Conservation (phyloP, 352 stramenopile genomes). For the Aphanomyces stellatus region DNA sequence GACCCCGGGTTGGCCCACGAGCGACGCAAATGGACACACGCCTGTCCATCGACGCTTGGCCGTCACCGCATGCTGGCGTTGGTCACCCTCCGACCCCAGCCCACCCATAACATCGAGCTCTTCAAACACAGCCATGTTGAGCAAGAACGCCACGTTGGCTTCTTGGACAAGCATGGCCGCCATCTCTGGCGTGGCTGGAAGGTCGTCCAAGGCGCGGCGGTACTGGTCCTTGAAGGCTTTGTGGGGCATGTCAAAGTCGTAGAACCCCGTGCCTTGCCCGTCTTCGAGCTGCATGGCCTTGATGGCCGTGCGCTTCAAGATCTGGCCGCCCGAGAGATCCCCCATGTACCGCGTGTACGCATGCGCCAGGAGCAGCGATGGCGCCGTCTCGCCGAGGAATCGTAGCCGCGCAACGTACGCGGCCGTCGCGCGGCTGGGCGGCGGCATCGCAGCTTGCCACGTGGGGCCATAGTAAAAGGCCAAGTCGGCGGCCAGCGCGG, state of each 20-base stretch:
- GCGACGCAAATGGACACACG: neutral
- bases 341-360: slow-evolving; percentile 75
- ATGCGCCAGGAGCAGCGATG: slow-evolving; percentile 47
- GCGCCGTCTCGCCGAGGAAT: slow-evolving; percentile 37
- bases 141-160: slow-evolving; percentile 58
- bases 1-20: neutral
- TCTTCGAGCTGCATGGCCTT: slow-evolving; percentile 25
- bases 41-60: too few species aligned
- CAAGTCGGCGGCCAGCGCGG: slow-evolving; percentile 34
- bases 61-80: neutral
- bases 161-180: slow-evolving; percentile 39
- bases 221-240: slow-evolving; percentile 67
- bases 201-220: slow-evolving; percentile 33
- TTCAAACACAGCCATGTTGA: slow-evolving; percentile 74
- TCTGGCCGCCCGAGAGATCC: slow-evolving; percentile 59
- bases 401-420: neutral
- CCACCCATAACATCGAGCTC: slow-evolving; percentile 44
- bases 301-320: slow-evolving; percentile 44
- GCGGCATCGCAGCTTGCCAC: slow-evolving; percentile 27
- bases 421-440: slow-evolving; percentile 26
- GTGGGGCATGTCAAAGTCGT: slow-evolving; percentile 41
- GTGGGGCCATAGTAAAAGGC: slow-evolving; percentile 40
- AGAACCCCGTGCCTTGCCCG: slow-evolving; percentile 36
- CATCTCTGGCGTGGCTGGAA: slow-evolving; percentile 27
- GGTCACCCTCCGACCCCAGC: neutral